Percentiles rank a stretch among this genome's conserved stretches.
Conservation (phyloP, 2,329 filamentous ascomycete genomes). For the Chrysoporthe deuterocubensis region DNA sequence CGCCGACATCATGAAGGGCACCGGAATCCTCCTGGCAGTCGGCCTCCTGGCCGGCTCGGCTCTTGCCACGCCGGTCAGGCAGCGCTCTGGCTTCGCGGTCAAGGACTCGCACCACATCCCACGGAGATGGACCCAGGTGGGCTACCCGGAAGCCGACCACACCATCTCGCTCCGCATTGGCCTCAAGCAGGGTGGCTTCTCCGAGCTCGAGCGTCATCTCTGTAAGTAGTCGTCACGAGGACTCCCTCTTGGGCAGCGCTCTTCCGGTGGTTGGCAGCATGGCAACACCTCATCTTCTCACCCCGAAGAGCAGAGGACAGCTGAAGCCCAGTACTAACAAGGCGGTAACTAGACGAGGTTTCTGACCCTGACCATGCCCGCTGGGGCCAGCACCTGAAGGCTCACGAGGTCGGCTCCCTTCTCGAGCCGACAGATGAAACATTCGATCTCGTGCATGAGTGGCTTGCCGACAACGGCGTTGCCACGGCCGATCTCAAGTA, state of each 20-base stretch:
- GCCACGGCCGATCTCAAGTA: conserved; percentile 36
- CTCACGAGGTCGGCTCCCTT: conserved; percentile 56
- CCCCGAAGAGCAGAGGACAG: not conserved
- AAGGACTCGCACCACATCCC: conserved; percentile 61
- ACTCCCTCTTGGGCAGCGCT: no score
- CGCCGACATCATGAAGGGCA: conserved; percentile 20
- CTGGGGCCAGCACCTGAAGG: conserved; percentile 56
- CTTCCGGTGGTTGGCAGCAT: no score
- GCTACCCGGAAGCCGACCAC: conserved; percentile 50
- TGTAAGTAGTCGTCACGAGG: conserved; percentile 25
- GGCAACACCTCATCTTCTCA: no score
- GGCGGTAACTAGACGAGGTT: conserved; percentile 35
- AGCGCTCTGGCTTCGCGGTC: conserved; percentile 37
- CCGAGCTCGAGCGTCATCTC: conserved; percentile 58
- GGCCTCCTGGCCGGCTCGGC: conserved; percentile 16
- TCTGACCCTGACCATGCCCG: conserved; percentile 50
- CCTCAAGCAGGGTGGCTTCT: conserved; percentile 60
- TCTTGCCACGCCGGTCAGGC: conserved; percentile 22
- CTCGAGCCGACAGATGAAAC: conserved; percentile 57
- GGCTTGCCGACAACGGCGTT: conserved; percentile 59
- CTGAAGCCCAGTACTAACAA: not conserved
- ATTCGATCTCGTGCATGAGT: conserved; percentile 55
- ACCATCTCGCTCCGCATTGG: conserved; percentile 60
- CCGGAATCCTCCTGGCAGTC: conserved; percentile 18
- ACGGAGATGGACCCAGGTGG: conserved; percentile 51